These are phyloP conservation scores for Dictyostelium purpureum DNA, from an alignment of 78 protist genomes.

Conservation along the genomic window DNA sequence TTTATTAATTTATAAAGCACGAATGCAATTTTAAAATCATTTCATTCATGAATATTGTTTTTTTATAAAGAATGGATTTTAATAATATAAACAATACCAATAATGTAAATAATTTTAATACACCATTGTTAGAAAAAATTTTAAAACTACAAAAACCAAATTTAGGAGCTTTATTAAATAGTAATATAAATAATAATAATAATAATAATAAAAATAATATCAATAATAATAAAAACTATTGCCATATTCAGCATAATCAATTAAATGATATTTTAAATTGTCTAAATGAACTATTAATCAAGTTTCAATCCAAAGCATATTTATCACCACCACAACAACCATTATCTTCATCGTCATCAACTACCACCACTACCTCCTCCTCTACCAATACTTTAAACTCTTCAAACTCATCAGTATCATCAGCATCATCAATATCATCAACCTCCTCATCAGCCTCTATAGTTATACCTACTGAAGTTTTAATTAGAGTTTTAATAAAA, in stretches of 20 bases:
- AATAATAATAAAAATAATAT: neutral
- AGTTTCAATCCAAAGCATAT: constrained; percentile 8
- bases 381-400: no score
- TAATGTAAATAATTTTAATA: no score
- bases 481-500: neutral
- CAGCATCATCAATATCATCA: neutral
- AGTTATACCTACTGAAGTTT: neutral
- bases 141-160: constrained; percentile 10
- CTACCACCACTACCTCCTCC: no score
- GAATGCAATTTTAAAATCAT: no score
- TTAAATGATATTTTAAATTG: neutral
- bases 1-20: no score
- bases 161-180: neutral
- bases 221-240: neutral
- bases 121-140: neutral
- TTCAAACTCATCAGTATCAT: neutral
- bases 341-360: neutral
- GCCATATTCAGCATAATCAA: neutral
- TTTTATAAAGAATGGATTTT: no score
- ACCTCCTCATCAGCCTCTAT: neutral
- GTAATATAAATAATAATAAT: neutral
- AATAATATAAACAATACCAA: no score
- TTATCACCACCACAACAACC: constrained; percentile 1
- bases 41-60: no score
- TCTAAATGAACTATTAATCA: neutral